Evolutionary conservation across 257 asterid genomes (phyloP), one percentile per base, ranked within the genome.

Genomic region (Capsicum chinense): DNA sequence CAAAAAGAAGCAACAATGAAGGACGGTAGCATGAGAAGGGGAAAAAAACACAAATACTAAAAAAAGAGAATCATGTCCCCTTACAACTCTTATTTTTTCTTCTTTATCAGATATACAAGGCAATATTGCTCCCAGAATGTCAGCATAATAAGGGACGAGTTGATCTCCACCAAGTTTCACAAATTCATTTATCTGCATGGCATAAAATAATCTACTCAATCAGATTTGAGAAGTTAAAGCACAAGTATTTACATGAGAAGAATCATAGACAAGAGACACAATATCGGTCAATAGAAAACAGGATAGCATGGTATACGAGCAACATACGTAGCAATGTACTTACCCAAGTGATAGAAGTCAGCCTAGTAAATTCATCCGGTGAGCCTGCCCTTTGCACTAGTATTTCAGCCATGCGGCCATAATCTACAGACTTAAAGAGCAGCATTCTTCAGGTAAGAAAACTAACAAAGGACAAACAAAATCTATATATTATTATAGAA

Each of bases 391-490:
- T 93, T 85, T 97, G 98, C 57, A 97, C 98, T 89, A 97, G 87
- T 87, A 97, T 97, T 90, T 97, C 99, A 84, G 99, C 97, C 99
- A 97, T 97, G 88, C 99, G 98, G 85, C 99, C 99, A 89, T 97
- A 97, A 94, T 97, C 99, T 91, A 97, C 99, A 89, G 99, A 97
- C 99, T 97, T 90, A 88, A 92, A 89, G 85, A 85, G 84, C 67
- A 86, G 69, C 85, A 87, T 59, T 85, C 56, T 66, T 88, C 78
- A 81, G 82, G 90, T 91, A 88, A 89, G 86, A 86, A 84, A 85
- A 83, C 35, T 83, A 26, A 56, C 84, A 67, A 86, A 21, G 58
- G 80, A 84, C 79, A 86, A 85, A 52, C 69, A 81, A 83, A 84
- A 47, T 48, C 60, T 9, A 42, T 42, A 69, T 2, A 69, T 42